Conservation (phyloP, 805 yeast genomes). For the Priceomyces castillae region DNA sequence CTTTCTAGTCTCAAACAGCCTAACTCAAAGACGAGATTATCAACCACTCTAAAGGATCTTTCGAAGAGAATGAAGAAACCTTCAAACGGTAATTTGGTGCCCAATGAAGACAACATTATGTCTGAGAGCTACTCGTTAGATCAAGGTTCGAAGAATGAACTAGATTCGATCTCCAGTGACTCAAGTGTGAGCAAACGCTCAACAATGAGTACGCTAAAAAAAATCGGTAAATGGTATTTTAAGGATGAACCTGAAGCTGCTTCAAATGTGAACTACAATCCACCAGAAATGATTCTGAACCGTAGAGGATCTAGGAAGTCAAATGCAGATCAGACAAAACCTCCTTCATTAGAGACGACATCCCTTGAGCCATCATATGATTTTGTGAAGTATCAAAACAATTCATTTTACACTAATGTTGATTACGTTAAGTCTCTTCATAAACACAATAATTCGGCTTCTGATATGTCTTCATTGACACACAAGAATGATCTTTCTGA, state of each 20-base stretch:
- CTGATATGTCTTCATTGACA: neutral
- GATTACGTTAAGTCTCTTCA: neutral
- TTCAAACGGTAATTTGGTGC: constrained; percentile 20
- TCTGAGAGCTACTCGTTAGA: constrained; percentile 26
- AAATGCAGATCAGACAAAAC: constrained; percentile 8
- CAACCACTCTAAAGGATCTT: constrained; percentile 24
- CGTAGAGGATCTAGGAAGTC: constrained; percentile 41
- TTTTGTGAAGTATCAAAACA: constrained; percentile 14
- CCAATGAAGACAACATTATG: constrained; percentile 23
- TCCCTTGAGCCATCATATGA: constrained; percentile 18
- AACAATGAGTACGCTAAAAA: constrained; percentile 44
- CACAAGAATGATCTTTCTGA: neutral
- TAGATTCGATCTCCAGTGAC: constrained; percentile 4
- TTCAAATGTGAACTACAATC: constrained; percentile 28
- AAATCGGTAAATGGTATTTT: constrained; percentile 68
- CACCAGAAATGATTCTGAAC: constrained; percentile 69
- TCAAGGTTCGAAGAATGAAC: constrained; percentile 1
- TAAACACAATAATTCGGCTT: neutral
- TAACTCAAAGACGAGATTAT: constrained; percentile 15
- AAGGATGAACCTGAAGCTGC: constrained; percentile 35
- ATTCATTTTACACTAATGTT: neutral
- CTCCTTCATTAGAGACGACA: constrained; percentile 5
- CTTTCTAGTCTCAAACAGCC: constrained; percentile 3
- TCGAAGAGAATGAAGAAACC: constrained; percentile 26
- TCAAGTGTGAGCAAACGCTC: constrained; percentile 13